Evolutionary conservation across 176 grass and related monocot species (phyloP).

Genomic region (Aegilops sharonensis): DNA sequence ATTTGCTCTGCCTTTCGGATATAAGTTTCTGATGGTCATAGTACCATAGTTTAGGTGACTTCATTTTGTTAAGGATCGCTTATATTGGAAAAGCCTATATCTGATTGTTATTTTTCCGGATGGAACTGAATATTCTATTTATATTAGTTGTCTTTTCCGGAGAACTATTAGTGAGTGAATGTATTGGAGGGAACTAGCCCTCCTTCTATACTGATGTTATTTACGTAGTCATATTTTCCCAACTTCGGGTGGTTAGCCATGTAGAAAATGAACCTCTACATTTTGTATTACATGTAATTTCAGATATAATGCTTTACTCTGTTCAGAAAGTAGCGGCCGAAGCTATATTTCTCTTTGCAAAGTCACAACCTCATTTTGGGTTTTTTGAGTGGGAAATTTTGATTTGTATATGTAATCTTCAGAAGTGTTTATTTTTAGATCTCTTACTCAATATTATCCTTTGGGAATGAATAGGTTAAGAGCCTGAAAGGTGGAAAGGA

Average conservation of each 20-base stretch:
- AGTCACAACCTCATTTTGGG: neutral
- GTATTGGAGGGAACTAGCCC: neutral
- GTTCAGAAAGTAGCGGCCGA: neutral
- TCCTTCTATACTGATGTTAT: neutral
- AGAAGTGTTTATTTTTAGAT: constrained; percentile 9
- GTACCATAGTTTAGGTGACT: neutral
- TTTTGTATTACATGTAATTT: constrained; percentile 15
- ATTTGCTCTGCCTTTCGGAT: neutral
- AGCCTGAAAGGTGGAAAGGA: constrained; percentile 87
- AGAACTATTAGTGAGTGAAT: constrained; percentile 4
- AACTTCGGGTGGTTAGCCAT: neutral
- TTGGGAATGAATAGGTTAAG: constrained; percentile 52
- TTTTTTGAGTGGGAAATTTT: neutral
- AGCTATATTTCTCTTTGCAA: neutral
- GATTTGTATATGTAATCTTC: neutral
- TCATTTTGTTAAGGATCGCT: neutral
- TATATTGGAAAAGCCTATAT: constrained; percentile 9
- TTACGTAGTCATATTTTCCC: neutral
- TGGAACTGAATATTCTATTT: neutral
- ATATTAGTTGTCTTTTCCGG: neutral
- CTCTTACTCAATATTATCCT: constrained; percentile 5
- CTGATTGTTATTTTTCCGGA: constrained; percentile 7
- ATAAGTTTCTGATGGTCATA: neutral
- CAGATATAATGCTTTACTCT: neutral
- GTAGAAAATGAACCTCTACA: constrained; percentile 1